Conservation (phyloP, 176 grass and related monocot genomes). For the Phoenix dactylifera region DNA sequence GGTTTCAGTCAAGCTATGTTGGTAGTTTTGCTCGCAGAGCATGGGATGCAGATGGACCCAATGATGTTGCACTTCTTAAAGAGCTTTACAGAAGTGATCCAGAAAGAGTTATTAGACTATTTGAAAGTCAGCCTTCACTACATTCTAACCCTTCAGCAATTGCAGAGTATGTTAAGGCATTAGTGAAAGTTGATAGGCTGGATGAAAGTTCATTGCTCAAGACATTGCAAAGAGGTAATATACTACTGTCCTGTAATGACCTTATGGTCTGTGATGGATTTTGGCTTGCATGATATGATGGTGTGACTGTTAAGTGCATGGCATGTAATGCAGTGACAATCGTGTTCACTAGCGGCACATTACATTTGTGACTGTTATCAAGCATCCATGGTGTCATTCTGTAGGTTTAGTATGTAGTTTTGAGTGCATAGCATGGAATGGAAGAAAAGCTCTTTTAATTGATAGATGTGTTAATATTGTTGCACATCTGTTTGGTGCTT, state of each 20-base stretch:
- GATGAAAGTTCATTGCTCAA: constrained; percentile 65
- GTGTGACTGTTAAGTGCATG: background rate
- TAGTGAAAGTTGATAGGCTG: constrained; percentile 66
- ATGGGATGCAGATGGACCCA: constrained; percentile 36
- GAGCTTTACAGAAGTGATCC: constrained; percentile 69
- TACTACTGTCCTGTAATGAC: too few species aligned
- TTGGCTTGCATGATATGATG: constrained; percentile 2
- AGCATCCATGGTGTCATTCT: too few species aligned
- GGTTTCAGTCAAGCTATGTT: constrained; percentile 68
- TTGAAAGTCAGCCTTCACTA: constrained; percentile 72
- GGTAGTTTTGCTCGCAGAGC: constrained; percentile 57
- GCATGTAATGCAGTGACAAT: too few species aligned
- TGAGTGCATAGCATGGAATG: too few species aligned
- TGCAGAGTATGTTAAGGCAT: constrained; percentile 78
- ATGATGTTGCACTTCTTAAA: constrained; percentile 50
- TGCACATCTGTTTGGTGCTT: too few species aligned
- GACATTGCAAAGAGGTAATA: constrained; percentile 81
- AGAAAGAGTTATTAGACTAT: constrained; percentile 74
- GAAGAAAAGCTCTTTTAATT: too few species aligned
- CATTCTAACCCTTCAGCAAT: constrained; percentile 71
- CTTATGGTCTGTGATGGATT: background rate
- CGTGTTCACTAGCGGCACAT: too few species aligned
- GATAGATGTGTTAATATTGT: too few species aligned
- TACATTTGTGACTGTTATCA: too few species aligned
- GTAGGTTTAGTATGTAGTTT: too few species aligned